Percentiles rank a stretch among this genome's conserved stretches.
Evolutionary conservation across 129 eudicot genomes (phyloP).

Genomic region (Scalesia atractyloides): DNA sequence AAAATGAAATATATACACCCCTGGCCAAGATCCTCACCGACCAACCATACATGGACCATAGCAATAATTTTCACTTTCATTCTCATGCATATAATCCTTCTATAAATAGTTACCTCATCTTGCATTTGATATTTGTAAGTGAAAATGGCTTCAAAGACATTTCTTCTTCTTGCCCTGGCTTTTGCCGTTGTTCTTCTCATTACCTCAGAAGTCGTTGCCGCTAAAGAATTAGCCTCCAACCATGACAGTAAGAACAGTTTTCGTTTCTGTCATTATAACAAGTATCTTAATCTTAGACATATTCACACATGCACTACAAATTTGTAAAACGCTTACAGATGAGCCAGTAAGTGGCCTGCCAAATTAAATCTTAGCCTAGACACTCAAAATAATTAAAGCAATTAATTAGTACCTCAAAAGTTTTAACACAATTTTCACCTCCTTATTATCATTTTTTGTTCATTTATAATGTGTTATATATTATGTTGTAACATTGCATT

Average conservation of each 20-base stretch:
- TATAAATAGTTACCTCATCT: conserved; percentile 23
- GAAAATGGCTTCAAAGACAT: conserved; percentile 22
- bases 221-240: background rate
- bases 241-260: conserved; percentile 6
- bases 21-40: background rate
- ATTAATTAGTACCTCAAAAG: too few relatives aligned
- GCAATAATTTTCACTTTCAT: background rate
- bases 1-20: background rate
- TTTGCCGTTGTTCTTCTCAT: conserved; percentile 19
- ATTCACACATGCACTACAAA: too few relatives aligned
- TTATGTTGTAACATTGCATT: too few relatives aligned
- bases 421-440: too few relatives aligned
- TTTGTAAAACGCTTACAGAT: too few relatives aligned
- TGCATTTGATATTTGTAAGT: background rate
- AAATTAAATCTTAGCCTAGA: too few relatives aligned
- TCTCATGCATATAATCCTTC: background rate
- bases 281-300: too few relatives aligned
- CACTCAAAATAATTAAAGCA: too few relatives aligned
- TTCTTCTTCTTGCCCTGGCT: conserved; percentile 17
- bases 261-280: background rate
- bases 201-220: conserved; percentile 3
- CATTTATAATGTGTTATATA: too few relatives aligned
- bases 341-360: too few relatives aligned
- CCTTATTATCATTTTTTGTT: too few relatives aligned
- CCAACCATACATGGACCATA: background rate